Percentiles rank a stretch among this genome's conserved stretches.
Conservation (phyloP, 2,329 filamentous ascomycete genomes). For the Trichoderma aggressivum region DNA sequence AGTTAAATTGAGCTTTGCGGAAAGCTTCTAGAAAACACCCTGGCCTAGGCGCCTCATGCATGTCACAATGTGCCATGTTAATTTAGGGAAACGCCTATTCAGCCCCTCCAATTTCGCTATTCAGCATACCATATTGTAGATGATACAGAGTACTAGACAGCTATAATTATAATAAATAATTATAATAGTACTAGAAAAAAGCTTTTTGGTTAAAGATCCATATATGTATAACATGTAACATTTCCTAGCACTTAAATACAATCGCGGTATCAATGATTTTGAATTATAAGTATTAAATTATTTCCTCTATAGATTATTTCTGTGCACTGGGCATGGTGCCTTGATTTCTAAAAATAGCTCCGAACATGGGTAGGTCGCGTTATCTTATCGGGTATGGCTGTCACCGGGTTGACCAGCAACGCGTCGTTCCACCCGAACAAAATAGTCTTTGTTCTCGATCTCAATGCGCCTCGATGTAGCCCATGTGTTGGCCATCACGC, state of each 20-base stretch:
- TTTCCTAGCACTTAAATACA: no score
- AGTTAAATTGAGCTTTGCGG: not conserved
- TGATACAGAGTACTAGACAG: no score
- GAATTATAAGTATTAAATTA: not conserved
- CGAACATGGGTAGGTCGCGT: not conserved
- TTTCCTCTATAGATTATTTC: not conserved
- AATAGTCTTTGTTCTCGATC: not conserved
- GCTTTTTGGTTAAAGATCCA: no score
- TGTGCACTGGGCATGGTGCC: not conserved
- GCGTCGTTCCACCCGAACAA: slow-evolving; percentile 13
- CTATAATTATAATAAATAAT: no score
- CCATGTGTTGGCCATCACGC: not conserved
- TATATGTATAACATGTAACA: not conserved
- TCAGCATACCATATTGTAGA: no score
- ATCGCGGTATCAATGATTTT: no score
- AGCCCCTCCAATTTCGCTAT: no score
- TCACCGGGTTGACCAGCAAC: slow-evolving; percentile 14
- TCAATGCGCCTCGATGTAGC: slow-evolving; percentile 5
- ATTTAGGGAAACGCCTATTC: not conserved
- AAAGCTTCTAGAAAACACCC: slow-evolving; percentile 6
- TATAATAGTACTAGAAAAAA: no score
- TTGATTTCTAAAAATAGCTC: not conserved
- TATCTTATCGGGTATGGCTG: slow-evolving; percentile 8
- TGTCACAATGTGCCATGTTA: not conserved
- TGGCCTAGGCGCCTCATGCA: not conserved